These are phyloP conservation scores for Staphylotrichum longicolle DNA, from an alignment of 495 filamentous ascomycete genomes.

Conservation along the genomic window DNA sequence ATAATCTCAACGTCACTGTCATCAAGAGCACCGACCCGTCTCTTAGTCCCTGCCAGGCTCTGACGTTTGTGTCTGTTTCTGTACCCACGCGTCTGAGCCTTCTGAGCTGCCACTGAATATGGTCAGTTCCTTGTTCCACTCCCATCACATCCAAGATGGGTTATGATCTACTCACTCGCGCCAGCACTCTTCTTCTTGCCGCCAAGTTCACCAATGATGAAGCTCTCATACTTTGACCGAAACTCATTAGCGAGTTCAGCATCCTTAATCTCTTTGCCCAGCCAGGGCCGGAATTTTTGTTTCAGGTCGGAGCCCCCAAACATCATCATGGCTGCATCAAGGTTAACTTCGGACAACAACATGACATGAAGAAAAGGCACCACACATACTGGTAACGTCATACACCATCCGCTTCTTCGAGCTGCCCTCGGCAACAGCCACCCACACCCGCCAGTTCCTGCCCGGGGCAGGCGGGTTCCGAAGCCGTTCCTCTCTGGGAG, in stretches of 20 bases:
- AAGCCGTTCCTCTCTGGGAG: background rate
- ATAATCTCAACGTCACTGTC: background rate
- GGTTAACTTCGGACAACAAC: background rate
- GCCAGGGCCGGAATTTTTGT: background rate
- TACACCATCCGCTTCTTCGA: slow-evolving; percentile 1
- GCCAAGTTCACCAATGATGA: slow-evolving; percentile 6
- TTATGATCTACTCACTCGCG: background rate
- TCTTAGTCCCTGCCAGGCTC: slow-evolving; percentile 1
- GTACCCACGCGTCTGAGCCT: background rate
- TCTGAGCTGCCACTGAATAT: background rate
- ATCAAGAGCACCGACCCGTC: background rate
- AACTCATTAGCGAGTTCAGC: background rate
- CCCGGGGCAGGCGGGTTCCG: too few relatives aligned
- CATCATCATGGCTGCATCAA: slow-evolving; percentile 3
- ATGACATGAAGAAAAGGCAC: background rate
- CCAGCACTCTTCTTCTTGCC: background rate
- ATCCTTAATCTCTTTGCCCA: slow-evolving; percentile 8
- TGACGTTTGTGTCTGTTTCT: background rate
- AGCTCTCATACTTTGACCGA: background rate
- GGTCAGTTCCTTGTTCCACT: background rate
- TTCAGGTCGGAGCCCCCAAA: background rate
- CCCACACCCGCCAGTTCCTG: slow-evolving; percentile 2
- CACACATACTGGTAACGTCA: slow-evolving; percentile 12
- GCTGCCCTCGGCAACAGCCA: background rate
- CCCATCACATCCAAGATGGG: background rate